Conservation (phyloP, 1,284 basidiomycete genomes). For the Spongispora temasekensis region DNA sequence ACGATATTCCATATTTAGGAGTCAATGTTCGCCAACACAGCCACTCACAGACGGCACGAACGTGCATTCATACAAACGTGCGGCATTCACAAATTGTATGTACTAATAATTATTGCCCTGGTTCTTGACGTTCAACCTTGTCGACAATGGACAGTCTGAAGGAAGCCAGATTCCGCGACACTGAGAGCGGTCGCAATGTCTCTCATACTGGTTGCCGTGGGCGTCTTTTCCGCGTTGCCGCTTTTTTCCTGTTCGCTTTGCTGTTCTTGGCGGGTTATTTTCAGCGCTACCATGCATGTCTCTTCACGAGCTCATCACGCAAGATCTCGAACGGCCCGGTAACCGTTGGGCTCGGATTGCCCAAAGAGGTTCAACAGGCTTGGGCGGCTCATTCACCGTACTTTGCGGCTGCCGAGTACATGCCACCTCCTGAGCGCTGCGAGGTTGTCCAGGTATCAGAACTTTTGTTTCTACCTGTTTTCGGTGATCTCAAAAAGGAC, state of each 20-base stretch:
- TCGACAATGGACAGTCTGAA: neutral
- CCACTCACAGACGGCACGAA: too few relatives aligned
- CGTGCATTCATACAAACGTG: too few relatives aligned
- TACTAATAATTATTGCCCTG: too few relatives aligned
- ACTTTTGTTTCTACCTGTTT: neutral
- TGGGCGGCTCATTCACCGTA: slow-evolving; percentile 68
- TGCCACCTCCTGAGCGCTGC: slow-evolving; percentile 49
- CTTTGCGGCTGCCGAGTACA: slow-evolving; percentile 50
- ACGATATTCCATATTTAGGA: too few relatives aligned
- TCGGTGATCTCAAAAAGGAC: neutral
- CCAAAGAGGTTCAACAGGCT: slow-evolving; percentile 32
- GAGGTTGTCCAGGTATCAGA: slow-evolving; percentile 54
- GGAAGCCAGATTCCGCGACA: too few relatives aligned
- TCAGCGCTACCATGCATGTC: slow-evolving; percentile 5
- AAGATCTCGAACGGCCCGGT: neutral
- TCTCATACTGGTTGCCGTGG: too few relatives aligned
- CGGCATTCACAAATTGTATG: too few relatives aligned
- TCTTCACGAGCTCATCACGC: neutral
- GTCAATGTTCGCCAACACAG: too few relatives aligned
- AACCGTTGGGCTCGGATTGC: slow-evolving; percentile 9
- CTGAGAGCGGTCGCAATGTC: too few relatives aligned
- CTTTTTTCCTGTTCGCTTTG: slow-evolving; percentile 19
- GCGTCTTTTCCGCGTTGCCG: slow-evolving; percentile 4
- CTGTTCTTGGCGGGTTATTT: slow-evolving; percentile 18
- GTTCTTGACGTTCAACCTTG: too few relatives aligned